A percentile compares a stretch with the other conserved stretches of the same genome.
Conservation (phyloP, 495 filamentous ascomycete genomes). For the Pyronema omphalodes region DNA sequence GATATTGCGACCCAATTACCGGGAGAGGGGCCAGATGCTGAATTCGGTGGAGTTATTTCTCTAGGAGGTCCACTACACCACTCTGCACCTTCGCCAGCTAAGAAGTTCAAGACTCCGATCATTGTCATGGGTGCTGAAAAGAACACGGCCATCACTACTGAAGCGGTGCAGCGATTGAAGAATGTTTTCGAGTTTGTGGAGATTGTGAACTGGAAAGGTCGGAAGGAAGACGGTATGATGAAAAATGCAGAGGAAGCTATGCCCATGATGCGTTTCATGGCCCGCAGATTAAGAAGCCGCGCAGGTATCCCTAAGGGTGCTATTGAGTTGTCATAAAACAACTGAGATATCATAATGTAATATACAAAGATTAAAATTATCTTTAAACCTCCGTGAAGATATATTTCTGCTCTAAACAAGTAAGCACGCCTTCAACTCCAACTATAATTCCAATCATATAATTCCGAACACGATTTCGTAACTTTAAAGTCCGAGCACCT, state of each 20-base stretch:
- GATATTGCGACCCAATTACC: constrained; percentile 31
- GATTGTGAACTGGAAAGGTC: constrained; percentile 50
- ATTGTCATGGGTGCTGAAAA: constrained; percentile 50
- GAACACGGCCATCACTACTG: constrained; percentile 42
- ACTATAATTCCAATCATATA: neutral
- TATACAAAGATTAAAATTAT: neutral
- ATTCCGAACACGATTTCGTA: neutral
- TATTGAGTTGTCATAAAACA: constrained; percentile 10
- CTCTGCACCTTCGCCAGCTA: constrained; percentile 24
- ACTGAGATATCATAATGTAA: neutral
- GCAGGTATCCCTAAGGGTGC: constrained; percentile 20
- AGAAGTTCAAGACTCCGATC: constrained; percentile 50
- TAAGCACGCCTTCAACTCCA: too few species aligned
- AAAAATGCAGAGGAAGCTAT: constrained; percentile 66
- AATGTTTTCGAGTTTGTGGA: constrained; percentile 53
- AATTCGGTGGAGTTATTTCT: constrained; percentile 46
- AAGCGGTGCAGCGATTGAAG: constrained; percentile 42
- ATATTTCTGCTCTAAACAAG: too few species aligned
- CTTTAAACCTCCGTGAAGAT: too few species aligned
- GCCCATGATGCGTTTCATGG: constrained; percentile 88
- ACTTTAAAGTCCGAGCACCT: constrained; percentile 28
- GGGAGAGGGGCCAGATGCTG: constrained; percentile 18
- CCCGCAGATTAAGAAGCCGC: constrained; percentile 45
- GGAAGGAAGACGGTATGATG: constrained; percentile 67
- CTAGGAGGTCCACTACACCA: constrained; percentile 56